Conservation (phyloP, 148 eudicot genomes). For the Simmondsia chinensis region DNA sequence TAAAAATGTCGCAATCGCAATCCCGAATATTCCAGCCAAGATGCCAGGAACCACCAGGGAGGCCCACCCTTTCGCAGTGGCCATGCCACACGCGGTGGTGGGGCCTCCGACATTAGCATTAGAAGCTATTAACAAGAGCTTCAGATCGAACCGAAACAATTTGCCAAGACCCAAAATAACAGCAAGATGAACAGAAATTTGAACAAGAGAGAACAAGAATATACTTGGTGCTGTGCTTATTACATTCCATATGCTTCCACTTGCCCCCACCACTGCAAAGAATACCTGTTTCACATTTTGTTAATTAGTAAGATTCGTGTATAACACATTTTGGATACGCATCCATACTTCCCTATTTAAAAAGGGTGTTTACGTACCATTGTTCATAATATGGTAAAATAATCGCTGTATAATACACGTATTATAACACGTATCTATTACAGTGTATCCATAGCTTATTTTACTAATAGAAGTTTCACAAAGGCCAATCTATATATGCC, state of each 20-base stretch:
- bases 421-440: too few species aligned
- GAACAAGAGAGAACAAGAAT: constrained; percentile 67
- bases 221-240: constrained; percentile 80
- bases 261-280: constrained; percentile 79
- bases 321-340: too few species aligned
- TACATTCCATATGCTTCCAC: constrained; percentile 72
- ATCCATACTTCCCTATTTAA: too few species aligned
- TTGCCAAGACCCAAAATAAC: constrained; percentile 77
- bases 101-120: constrained; percentile 97
- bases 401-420: too few species aligned
- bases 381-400: too few species aligned
- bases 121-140: constrained; percentile 64
- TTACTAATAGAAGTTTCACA: too few species aligned
- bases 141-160: constrained; percentile 48
- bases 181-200: constrained; percentile 70
- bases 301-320: too few species aligned
- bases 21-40: constrained; percentile 91
- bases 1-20: constrained; percentile 80
- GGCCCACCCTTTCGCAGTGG: constrained; percentile 87
- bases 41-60: constrained; percentile 80
- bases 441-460: too few species aligned
- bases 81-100: constrained; percentile 98
- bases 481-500: too few species aligned
- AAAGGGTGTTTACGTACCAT: too few species aligned
- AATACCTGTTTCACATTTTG: constrained; percentile 57